These are phyloP conservation scores for Gossypium rotundifolium DNA, from an alignment of 345 rosid genomes.

Conservation along the genomic window DNA sequence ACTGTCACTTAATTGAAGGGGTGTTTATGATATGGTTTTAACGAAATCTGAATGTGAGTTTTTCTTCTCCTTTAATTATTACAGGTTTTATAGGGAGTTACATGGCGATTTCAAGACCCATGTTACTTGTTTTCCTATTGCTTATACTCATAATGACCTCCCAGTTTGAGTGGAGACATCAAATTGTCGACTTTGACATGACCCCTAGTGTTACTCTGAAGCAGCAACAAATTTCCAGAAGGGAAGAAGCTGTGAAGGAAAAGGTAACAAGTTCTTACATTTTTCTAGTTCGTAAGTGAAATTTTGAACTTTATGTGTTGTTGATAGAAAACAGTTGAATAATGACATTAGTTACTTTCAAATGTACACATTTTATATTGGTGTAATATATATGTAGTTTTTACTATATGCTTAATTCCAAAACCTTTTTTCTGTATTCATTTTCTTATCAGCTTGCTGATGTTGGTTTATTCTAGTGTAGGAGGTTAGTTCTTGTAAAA, in stretches of 20 bases:
- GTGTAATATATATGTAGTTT: background rate
- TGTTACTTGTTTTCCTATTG: slow-evolving; percentile 68
- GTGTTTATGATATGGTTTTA: background rate
- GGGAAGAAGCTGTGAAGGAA: slow-evolving; percentile 76
- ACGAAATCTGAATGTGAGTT: background rate
- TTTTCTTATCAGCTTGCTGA: background rate
- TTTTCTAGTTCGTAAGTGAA: background rate
- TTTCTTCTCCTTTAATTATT: background rate
- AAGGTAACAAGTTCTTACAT: slow-evolving; percentile 36
- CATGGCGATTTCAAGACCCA: slow-evolving; percentile 63
- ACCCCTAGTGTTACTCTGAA: slow-evolving; percentile 42
- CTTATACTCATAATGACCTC: slow-evolving; percentile 73
- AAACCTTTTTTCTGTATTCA: background rate
- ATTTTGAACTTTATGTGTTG: background rate
- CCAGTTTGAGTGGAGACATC: slow-evolving; percentile 93
- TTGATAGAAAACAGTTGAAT: background rate
- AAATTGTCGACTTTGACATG: slow-evolving; percentile 53
- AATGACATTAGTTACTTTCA: background rate
- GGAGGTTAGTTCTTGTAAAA: background rate
- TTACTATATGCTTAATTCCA: background rate
- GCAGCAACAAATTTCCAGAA: slow-evolving; percentile 48
- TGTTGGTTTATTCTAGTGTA: background rate
- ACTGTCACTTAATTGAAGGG: background rate
- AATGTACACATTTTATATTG: background rate
- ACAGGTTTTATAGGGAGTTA: slow-evolving; percentile 35